Conservation (phyloP, 1,284 basidiomycete genomes). For the Amylostereum areolatum region DNA sequence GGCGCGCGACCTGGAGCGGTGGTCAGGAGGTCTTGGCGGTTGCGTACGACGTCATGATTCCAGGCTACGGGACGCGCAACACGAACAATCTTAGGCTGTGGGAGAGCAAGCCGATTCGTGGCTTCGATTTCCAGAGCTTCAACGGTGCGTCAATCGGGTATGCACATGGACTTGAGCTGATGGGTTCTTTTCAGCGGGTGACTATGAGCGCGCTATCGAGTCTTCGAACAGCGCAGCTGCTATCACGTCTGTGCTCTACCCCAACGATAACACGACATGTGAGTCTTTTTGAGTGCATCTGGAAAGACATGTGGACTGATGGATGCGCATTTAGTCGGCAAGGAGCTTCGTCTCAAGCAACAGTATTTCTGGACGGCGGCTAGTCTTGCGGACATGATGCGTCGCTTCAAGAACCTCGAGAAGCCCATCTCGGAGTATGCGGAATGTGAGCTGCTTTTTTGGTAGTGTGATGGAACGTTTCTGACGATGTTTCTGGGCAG, state of each 20-base stretch:
- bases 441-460: conserved; percentile 49
- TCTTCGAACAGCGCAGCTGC: conserved; percentile 84
- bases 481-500: conserved; percentile 25
- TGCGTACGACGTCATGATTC: conserved; percentile 89
- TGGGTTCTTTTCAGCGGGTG: conserved; percentile 53
- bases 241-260: conserved; percentile 87
- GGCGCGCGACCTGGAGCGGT: conserved; percentile 74
- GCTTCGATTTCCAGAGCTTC: conserved; percentile 90
- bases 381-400: conserved; percentile 80
- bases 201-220: conserved; percentile 85
- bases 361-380: conserved; percentile 93
- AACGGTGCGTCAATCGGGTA: conserved; percentile 47
- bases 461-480: conserved; percentile 1
- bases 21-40: conserved; percentile 89
- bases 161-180: neutral
- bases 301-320: conserved; percentile 6
- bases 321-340: conserved; percentile 53
- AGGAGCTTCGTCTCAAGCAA: conserved; percentile 89
- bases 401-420: conserved; percentile 75
- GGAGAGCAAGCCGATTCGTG: conserved; percentile 85
- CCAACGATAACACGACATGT: conserved; percentile 76
- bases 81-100: conserved; percentile 78
- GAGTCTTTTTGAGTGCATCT: conserved; percentile 19
- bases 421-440: conserved; percentile 74
- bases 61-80: conserved; percentile 74